Evolutionary conservation across 345 rosid species (phyloP).

Genomic region (Iberis pinnata): DNA sequence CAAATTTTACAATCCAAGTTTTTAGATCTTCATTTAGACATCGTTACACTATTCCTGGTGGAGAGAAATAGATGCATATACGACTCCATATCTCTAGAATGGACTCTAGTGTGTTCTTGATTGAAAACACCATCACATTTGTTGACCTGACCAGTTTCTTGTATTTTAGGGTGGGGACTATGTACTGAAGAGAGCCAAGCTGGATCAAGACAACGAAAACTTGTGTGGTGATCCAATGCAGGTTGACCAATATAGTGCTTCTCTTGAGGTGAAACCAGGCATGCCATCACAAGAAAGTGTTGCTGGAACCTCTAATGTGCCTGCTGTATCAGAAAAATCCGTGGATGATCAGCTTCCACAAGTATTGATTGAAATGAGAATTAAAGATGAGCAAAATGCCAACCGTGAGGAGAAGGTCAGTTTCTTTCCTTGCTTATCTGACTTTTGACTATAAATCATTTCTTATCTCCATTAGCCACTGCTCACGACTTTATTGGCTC

Average conservation of each 20-base stretch:
- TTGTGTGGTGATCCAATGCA: slow-evolving; percentile 32
- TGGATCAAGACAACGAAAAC: slow-evolving; percentile 50
- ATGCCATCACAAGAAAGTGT: slow-evolving; percentile 44
- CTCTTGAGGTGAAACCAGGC: slow-evolving; percentile 44
- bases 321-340: slow-evolving; percentile 36
- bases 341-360: slow-evolving; percentile 54
- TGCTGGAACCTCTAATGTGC: slow-evolving; percentile 45
- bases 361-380: slow-evolving; percentile 54
- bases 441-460: not conserved
- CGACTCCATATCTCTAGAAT: not conserved
- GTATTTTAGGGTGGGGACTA: slow-evolving; percentile 58
- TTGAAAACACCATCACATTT: not conserved
- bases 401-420: slow-evolving; percentile 55
- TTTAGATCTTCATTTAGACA: slow-evolving; percentile 18
- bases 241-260: slow-evolving; percentile 42
- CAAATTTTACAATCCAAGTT: slow-evolving; percentile 6
- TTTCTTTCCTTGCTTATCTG: not conserved
- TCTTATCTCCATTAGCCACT: not conserved
- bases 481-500: slow-evolving; percentile 14
- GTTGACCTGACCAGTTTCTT: slow-evolving; percentile 22
- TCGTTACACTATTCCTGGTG: not conserved
- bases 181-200: slow-evolving; percentile 62
- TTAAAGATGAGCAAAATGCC: slow-evolving; percentile 46
- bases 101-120: not conserved
- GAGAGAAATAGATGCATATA: slow-evolving; percentile 4